Percentiles rank a stretch among this genome's conserved stretches.
phyloP scores from a whole-genome alignment of 768 basidiomycete genomes.

The Cytidiella melzeri region DNA sequence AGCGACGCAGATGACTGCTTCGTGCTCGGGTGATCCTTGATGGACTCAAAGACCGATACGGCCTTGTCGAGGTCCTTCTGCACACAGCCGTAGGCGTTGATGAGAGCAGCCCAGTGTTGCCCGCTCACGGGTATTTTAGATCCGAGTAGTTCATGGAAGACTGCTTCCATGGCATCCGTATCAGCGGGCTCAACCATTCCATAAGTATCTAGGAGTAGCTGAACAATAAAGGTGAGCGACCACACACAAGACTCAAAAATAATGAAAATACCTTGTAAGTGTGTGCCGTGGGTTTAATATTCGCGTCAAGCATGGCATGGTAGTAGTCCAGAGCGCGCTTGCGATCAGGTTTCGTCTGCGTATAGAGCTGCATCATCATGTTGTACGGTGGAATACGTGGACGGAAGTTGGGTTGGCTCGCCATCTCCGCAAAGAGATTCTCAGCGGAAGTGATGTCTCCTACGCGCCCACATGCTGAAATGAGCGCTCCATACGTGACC shows the following conservation, averaged over 20 bases:
- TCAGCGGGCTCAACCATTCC: conserved; percentile 83
- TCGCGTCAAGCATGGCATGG: conserved; percentile 50
- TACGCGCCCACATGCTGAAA: conserved; percentile 89
- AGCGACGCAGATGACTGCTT: conserved; percentile 26
- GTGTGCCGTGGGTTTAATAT: conserved; percentile 75
- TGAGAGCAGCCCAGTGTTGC: conserved; percentile 76
- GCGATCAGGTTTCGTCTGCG: conserved; percentile 84
- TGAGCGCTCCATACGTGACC: conserved; percentile 93
- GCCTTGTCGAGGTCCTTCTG: conserved; percentile 74
- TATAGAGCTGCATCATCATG: conserved; percentile 97
- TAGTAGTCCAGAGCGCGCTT: conserved; percentile 72
- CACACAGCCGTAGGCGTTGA: conserved; percentile 84
- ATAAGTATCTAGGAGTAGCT: conserved; percentile 88
- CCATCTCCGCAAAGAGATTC: conserved; percentile 83
- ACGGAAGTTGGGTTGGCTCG: conserved; percentile 60
- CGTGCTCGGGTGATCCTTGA: conserved; percentile 48
- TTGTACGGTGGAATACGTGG: conserved; percentile 94
- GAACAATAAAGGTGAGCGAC: conserved; percentile 8
- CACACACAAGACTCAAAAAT: background rate
- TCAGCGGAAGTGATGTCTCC: conserved; percentile 84
- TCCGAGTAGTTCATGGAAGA: conserved; percentile 59
- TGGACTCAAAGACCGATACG: conserved; percentile 69
- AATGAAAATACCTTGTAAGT: conserved; percentile 74
- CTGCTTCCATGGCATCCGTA: conserved; percentile 58
- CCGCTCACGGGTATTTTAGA: conserved; percentile 43